These are phyloP conservation scores for Yamadazyma conglobata DNA, from an alignment of 1,139 yeast genomes.

Conservation along the genomic window DNA sequence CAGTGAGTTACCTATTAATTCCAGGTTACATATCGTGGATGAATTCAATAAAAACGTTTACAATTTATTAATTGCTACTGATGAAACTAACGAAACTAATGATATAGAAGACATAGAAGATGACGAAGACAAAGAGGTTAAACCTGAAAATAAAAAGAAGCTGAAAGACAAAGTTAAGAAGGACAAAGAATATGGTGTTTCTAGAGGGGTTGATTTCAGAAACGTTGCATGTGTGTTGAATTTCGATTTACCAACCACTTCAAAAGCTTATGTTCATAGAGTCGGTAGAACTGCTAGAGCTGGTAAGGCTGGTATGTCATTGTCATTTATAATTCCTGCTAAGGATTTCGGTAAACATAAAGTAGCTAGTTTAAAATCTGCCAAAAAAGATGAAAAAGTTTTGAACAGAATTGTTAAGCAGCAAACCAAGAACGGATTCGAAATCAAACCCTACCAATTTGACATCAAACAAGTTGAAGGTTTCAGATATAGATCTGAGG, in stretches of 20 bases:
- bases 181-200: constrained; percentile 85
- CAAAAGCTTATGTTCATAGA: constrained; percentile 89
- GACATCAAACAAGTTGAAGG: constrained; percentile 93
- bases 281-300: constrained; percentile 98
- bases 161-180: constrained; percentile 34
- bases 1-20: constrained; percentile 88
- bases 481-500: constrained; percentile 95
- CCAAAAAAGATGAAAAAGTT: constrained; percentile 84
- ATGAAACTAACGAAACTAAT: constrained; percentile 64
- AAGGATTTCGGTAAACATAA: constrained; percentile 89
- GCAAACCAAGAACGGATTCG: constrained; percentile 72
- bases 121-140: constrained; percentile 30
- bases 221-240: constrained; percentile 96
- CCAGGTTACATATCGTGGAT: constrained; percentile 91
- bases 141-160: constrained; percentile 16
- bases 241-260: constrained; percentile 89
- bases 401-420: constrained; percentile 72
- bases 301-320: constrained; percentile 90
- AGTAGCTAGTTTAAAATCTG: constrained; percentile 64
- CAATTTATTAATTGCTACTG: constrained; percentile 88
- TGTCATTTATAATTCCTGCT: constrained; percentile 84
- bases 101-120: constrained; percentile 49
- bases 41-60: constrained; percentile 91
- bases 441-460: constrained; percentile 79
- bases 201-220: constrained; percentile 95